A percentile compares a stretch with the other conserved stretches of the same genome.
Evolutionary conservation across 148 eudicot genomes (phyloP).

Genomic region (Cornus suecica): DNA sequence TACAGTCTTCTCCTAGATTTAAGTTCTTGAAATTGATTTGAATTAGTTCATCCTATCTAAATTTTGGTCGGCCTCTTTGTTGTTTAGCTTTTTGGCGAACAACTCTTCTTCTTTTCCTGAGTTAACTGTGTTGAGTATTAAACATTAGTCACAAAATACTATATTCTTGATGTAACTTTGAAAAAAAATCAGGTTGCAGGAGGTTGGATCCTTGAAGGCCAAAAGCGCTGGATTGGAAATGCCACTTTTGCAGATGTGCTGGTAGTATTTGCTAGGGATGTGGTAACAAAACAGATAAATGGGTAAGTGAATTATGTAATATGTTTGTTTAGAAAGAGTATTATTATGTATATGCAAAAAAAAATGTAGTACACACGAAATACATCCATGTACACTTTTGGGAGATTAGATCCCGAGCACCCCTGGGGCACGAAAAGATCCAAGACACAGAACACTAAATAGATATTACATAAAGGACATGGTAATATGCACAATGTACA

Average conservation of each 20-base stretch:
- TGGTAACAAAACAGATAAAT: constrained; percentile 72
- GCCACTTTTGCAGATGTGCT: constrained; percentile 91
- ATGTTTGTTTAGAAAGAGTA: background rate
- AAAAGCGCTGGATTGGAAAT: constrained; percentile 98
- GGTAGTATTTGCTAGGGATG: constrained; percentile 83
- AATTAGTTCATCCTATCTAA: too few relatives aligned
- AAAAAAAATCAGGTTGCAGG: constrained; percentile 66
- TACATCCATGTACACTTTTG: background rate
- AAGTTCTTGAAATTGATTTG: too few relatives aligned
- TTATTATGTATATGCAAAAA: background rate
- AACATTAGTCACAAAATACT: background rate
- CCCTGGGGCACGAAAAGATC: background rate
- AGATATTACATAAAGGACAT: background rate
- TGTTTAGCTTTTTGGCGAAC: too few relatives aligned
- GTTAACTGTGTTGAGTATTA: background rate
- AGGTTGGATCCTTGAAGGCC: constrained; percentile 96
- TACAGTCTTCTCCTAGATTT: too few relatives aligned
- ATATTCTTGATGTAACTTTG: constrained; percentile 9
- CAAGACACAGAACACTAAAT: background rate
- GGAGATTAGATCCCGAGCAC: background rate
- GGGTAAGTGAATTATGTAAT: constrained; percentile 43
- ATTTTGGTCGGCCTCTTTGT: too few relatives aligned
- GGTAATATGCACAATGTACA: background rate
- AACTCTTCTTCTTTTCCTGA: constrained; percentile 7
- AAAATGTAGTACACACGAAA: background rate